Percentiles rank a stretch among this genome's conserved stretches.
Evolutionary conservation across 23 red algal genomes (phyloP).

Genomic region (Gracilaria vermiculophylla): DNA sequence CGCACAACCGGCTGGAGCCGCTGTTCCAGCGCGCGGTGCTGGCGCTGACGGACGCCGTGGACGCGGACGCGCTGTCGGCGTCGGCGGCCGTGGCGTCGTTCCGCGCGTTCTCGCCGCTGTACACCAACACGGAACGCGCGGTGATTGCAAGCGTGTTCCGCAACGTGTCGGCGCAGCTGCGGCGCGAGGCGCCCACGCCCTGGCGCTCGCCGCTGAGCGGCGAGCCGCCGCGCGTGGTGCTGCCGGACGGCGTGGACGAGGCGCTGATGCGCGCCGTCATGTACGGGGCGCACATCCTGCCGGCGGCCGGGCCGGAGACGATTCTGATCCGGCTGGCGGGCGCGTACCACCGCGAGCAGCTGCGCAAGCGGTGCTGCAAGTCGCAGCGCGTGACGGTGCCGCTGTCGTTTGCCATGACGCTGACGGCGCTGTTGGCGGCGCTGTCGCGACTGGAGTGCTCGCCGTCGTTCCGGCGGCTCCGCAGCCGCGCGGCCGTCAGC

Average conservation of each 20-base stretch:
- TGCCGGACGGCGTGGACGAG: conserved; percentile 5
- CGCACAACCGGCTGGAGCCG: conserved; percentile 20
- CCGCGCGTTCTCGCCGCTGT: conserved; percentile 31
- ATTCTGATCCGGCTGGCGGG: conserved; percentile 43
- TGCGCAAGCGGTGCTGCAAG: not conserved
- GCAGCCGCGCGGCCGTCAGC: conserved; percentile 5
- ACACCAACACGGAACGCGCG: conserved; percentile 24
- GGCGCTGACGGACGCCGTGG: conserved; percentile 20
- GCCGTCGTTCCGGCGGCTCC: not conserved
- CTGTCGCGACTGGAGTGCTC: conserved; percentile 42
- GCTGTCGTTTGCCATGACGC: conserved; percentile 50
- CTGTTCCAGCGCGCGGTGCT: conserved; percentile 17
- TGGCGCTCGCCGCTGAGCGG: conserved; percentile 31
- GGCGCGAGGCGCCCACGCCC: conserved; percentile 25
- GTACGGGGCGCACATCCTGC: conserved; percentile 38
- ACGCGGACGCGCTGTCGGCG: conserved; percentile 2
- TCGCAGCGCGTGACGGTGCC: conserved; percentile 20
- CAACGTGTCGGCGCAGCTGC: not conserved
- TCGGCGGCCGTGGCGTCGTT: conserved; percentile 9
- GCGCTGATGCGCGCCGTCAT: conserved; percentile 9
- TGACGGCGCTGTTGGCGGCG: conserved; percentile 31
- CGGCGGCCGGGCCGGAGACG: conserved; percentile 9
- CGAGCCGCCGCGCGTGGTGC: not conserved
- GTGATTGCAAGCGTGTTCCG: conserved; percentile 7
- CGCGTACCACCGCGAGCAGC: conserved; percentile 43